Percentiles rank a stretch among this genome's conserved stretches.
Evolutionary conservation across 129 eudicot genomes (phyloP).

Genomic region (Cynara cardunculus): DNA sequence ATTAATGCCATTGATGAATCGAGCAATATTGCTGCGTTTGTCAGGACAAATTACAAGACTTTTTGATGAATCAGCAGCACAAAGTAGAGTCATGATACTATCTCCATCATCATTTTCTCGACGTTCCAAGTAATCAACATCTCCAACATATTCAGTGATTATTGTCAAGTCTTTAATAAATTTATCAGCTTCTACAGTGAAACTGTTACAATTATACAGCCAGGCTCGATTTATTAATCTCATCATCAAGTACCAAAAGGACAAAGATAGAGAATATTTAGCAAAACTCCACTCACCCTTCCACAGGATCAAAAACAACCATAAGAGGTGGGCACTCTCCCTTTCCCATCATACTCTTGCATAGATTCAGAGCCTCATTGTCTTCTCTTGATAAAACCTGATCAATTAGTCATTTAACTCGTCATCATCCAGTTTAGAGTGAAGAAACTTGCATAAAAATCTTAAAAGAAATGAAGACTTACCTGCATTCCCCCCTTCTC

Average conservation of each 20-base stretch:
- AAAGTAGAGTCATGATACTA: conserved; percentile 91
- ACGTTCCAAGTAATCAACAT: conserved; percentile 70
- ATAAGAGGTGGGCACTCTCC: conserved; percentile 97
- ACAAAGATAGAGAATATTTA: neutral
- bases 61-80: conserved; percentile 54
- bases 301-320: conserved; percentile 85
- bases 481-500: conserved; percentile 99
- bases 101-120: conserved; percentile 88
- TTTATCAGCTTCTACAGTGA: conserved; percentile 94
- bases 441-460: neutral
- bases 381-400: conserved; percentile 76
- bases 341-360: conserved; percentile 78
- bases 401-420: neutral
- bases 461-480: neutral
- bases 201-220: conserved; percentile 37
- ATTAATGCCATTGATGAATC: conserved; percentile 92
- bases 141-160: conserved; percentile 93
- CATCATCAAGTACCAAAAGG: neutral
- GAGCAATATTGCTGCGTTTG: conserved; percentile 85
- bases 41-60: conserved; percentile 91
- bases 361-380: conserved; percentile 50
- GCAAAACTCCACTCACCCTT: conserved; percentile 60
- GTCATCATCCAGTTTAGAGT: neutral
- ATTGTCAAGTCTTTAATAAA: conserved; percentile 70
- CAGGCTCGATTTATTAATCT: neutral